Evolutionary conservation across 805 yeast species (phyloP).

Genomic region (Helenozyma baotianmanensis): DNA sequence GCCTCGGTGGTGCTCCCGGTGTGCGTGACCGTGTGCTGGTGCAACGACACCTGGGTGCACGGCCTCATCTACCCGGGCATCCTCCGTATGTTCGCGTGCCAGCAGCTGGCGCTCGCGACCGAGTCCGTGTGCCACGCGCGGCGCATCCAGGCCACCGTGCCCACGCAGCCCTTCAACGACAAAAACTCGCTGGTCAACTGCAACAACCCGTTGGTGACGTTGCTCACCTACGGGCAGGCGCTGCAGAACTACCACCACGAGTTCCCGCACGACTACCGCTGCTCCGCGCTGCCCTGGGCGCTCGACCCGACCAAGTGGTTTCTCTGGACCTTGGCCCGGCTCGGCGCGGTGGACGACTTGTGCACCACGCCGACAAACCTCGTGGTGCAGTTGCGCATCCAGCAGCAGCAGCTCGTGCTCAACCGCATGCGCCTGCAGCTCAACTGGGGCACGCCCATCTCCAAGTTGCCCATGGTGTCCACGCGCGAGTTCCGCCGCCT

Average conservation of each 20-base stretch:
- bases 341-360: slow-evolving; percentile 59
- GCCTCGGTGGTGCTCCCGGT: slow-evolving; percentile 31
- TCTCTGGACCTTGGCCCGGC: slow-evolving; percentile 44
- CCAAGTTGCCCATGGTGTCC: slow-evolving; percentile 66
- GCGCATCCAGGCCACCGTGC: slow-evolving; percentile 65
- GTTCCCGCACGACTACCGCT: slow-evolving; percentile 86
- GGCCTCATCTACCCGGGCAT: slow-evolving; percentile 69
- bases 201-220: slow-evolving; percentile 49
- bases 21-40: slow-evolving; percentile 18
- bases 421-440: slow-evolving; percentile 73
- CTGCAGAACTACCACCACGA: slow-evolving; percentile 93
- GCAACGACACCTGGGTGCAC: slow-evolving; percentile 29
- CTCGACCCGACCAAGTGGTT: slow-evolving; percentile 87
- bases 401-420: slow-evolving; percentile 74
- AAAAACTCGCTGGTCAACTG: slow-evolving; percentile 71
- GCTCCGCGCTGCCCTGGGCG: slow-evolving; percentile 64
- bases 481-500: slow-evolving; percentile 43
- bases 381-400: slow-evolving; percentile 50
- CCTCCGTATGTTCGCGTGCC: slow-evolving; percentile 63
- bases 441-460: slow-evolving; percentile 94
- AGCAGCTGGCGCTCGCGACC: slow-evolving; percentile 72
- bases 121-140: slow-evolving; percentile 77
- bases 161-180: slow-evolving; percentile 42
- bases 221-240: slow-evolving; percentile 84
- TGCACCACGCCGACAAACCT: slow-evolving; percentile 62